Percentiles rank a stretch among this genome's conserved stretches.
Conservation (phyloP, 2,329 filamentous ascomycete species). For the Calonectria fujianensis region DNA sequence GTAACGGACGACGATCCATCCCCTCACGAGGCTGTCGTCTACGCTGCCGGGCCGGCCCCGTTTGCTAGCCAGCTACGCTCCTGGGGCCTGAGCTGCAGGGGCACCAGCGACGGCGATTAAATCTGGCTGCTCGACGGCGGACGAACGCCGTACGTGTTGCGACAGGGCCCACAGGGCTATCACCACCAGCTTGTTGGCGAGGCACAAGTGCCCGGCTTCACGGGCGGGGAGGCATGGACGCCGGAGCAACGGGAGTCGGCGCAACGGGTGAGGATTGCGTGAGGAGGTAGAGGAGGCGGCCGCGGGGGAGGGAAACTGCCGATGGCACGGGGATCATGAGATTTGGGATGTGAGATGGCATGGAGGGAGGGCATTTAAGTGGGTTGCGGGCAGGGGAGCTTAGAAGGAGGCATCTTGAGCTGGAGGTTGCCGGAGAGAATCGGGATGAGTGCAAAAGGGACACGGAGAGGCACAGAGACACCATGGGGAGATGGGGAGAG, state of each 20-base stretch:
- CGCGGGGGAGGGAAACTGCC: slow-evolving; percentile 30
- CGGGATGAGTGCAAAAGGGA: slow-evolving; percentile 43
- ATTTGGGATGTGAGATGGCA: slow-evolving; percentile 35
- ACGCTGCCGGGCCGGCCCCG: slow-evolving; percentile 29
- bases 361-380: slow-evolving; percentile 21
- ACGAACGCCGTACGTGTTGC: slow-evolving; percentile 31
- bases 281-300: slow-evolving; percentile 15
- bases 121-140: slow-evolving; percentile 32
- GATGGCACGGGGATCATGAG: slow-evolving; percentile 37
- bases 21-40: not conserved
- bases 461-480: slow-evolving; percentile 9
- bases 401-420: slow-evolving; percentile 15
- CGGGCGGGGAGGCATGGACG: slow-evolving; percentile 31
- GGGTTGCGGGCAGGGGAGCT: slow-evolving; percentile 26
- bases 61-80: slow-evolving; percentile 19
- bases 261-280: slow-evolving; percentile 36
- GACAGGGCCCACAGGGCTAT: slow-evolving; percentile 10
- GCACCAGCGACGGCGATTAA: slow-evolving; percentile 9
- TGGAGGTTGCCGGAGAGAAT: slow-evolving; percentile 50
- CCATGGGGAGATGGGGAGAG: slow-evolving; percentile 17
- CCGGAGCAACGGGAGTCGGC: slow-evolving; percentile 36
- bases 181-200: slow-evolving; percentile 26
- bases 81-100: slow-evolving; percentile 20
- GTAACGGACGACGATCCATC: not conserved
- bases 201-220: slow-evolving; percentile 32